Base-by-base conservation (phyloP, 257 asterid genomes). In the Plantago elongata region DNA sequence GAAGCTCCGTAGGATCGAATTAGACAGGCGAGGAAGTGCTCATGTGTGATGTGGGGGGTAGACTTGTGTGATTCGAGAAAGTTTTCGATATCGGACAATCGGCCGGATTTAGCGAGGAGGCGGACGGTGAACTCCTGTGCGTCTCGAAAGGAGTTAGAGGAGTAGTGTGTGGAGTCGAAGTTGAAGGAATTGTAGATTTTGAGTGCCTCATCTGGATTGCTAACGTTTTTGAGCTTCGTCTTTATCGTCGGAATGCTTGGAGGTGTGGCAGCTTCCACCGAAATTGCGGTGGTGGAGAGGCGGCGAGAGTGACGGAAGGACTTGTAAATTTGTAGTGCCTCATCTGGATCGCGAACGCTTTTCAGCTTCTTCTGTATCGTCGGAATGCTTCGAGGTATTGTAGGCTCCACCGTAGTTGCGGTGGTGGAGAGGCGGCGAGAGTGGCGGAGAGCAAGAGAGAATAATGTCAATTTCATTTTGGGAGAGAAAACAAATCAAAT, bases 61-160 rank as follows among this genome's bases (percentile, higher is more conserved):
- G 75, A 79, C 77, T 91, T 86, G 75, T 84, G 96, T 17, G 94
- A 77, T 34, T 91, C 96, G 57, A 91, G 85, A 69, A 88, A 79
- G 46, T 30, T 51, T 64, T 71, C 78, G 49, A 88, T 79, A 73
- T 91, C 96, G 13, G 83, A 66, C 66, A 79, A 84, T 46, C 92
- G 88, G 52, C 68, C 81, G 46, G 87, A 74, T 64, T 79, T 85
- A 56, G 80, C 85, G 52, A 91, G 98, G 61, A 94, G 90, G 60
- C 80, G 88, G 51, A 91, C 92, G 68, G 88, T 50, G 71, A 63
- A 64, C 38, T 86, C 94, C 73, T 91, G 95, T 67, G 83, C 82
- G 74, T 82, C 77, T 65, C 92, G 91, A 1, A 83, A 3, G 40
- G 40, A 34, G 40, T 3, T 34, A 7, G 76, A 30, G 6, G 86